Conservation (phyloP, 1,284 basidiomycete genomes). For the Heterobasidion annosum region DNA sequence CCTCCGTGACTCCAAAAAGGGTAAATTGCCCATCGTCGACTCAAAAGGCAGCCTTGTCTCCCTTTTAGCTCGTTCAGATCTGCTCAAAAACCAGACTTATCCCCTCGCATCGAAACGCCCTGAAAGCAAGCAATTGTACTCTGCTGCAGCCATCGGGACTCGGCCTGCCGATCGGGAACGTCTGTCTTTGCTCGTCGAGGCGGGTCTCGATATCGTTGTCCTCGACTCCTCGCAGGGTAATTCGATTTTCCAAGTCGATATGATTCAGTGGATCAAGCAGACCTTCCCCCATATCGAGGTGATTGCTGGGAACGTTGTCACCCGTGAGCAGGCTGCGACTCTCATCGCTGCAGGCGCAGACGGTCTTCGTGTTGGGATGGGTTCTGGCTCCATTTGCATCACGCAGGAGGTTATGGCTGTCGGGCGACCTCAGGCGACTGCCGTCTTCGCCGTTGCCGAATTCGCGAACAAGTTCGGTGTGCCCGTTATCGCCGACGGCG, state of each 20-base stretch:
- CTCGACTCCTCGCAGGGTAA: conserved; percentile 98
- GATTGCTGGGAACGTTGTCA: conserved; percentile 97
- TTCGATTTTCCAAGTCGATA: conserved; percentile 90
- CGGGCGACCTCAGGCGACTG: conserved; percentile 94
- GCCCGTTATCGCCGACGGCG: conserved; percentile 97
- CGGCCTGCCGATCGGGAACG: conserved; percentile 85
- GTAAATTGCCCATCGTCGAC: conserved; percentile 92
- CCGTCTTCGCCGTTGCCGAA: conserved; percentile 92
- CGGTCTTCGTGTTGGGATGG: conserved; percentile 94
- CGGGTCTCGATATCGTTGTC: conserved; percentile 92
- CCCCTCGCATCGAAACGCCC: conserved; percentile 92
- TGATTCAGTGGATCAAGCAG: conserved; percentile 91
- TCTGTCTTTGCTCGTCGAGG: conserved; percentile 81
- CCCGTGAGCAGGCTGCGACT: conserved; percentile 92
- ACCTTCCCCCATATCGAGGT: conserved; percentile 84
- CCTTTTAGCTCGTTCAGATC: conserved; percentile 90
- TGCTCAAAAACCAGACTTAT: conserved; percentile 97
- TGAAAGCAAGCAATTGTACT: conserved; percentile 92
- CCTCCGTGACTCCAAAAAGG: conserved; percentile 95
- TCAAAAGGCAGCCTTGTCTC: conserved; percentile 68
- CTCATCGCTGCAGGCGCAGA: conserved; percentile 95
- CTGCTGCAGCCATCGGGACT: conserved; percentile 95
- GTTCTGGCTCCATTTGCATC: conserved; percentile 97
- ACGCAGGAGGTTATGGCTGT: conserved; percentile 99
- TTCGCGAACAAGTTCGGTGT: conserved; percentile 92